Evolutionary conservation across 805 yeast genomes (phyloP).

Genomic region (Saturnispora saitoi): DNA sequence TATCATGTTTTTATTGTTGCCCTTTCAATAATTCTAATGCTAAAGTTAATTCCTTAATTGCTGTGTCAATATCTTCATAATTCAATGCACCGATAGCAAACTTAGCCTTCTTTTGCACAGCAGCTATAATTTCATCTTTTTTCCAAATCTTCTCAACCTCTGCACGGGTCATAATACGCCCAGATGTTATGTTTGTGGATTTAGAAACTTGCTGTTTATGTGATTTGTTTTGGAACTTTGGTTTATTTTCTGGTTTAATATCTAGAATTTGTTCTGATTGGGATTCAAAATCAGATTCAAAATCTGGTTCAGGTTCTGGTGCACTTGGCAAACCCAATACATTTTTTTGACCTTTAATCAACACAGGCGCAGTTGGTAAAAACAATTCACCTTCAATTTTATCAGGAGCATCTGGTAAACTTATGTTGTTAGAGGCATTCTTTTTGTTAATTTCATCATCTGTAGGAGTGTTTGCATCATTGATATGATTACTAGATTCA

Average conservation of each 20-base stretch:
- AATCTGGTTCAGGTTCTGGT: neutral
- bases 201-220: neutral
- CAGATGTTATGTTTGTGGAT: conserved; percentile 1
- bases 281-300: neutral
- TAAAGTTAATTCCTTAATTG: conserved; percentile 47
- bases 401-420: conserved; percentile 15
- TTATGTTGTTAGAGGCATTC: neutral
- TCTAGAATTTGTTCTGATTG: neutral
- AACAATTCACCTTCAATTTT: conserved; percentile 20
- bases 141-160: conserved; percentile 44
- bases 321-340: conserved; percentile 23
- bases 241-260: conserved; percentile 4
- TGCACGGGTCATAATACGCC: conserved; percentile 21
- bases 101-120: conserved; percentile 61
- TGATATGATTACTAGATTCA: too few relatives aligned
- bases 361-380: conserved; percentile 24
- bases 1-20: neutral
- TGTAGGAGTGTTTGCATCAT: too few relatives aligned
- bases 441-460: neutral
- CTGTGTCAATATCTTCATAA: conserved; percentile 66
- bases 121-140: conserved; percentile 45
- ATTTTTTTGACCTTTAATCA: conserved; percentile 27
- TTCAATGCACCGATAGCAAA: conserved; percentile 74
- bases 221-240: neutral
- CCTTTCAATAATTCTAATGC: conserved; percentile 42